phyloP scores from a whole-genome alignment of 805 yeast genomes.

The Candida orba region DNA sequence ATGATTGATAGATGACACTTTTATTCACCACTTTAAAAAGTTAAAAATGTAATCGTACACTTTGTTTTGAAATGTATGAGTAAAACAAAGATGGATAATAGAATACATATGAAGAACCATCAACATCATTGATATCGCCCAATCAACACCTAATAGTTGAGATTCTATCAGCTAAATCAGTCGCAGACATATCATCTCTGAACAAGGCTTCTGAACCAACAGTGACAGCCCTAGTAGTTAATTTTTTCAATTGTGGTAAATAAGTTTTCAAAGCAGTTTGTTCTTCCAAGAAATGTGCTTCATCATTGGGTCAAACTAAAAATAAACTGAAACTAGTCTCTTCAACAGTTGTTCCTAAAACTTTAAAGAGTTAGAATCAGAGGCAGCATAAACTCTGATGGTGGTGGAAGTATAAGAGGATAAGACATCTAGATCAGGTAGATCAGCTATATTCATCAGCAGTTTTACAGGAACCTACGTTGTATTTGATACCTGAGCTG shows the following conservation, averaged over 20 bases:
- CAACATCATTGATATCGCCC: conserved; percentile 58
- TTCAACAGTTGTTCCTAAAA: conserved; percentile 82
- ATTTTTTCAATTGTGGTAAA: conserved; percentile 65
- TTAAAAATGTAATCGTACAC: no score
- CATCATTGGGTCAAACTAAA: conserved; percentile 93
- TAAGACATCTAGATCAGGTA: conserved; percentile 55
- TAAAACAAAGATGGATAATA: no score
- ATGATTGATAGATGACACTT: no score
- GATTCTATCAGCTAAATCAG: conserved; percentile 64
- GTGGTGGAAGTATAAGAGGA: conserved; percentile 51
- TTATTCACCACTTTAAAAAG: no score
- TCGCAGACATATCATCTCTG: conserved; percentile 79
- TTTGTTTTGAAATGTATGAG: no score
- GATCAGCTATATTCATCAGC: conserved; percentile 65
- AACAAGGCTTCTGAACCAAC: conserved; percentile 96
- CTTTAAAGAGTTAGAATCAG: conserved; percentile 89
- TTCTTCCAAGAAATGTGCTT: conserved; percentile 67
- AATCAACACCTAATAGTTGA: conserved; percentile 53
- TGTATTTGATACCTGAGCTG: conserved; percentile 78
- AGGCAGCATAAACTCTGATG: conserved; percentile 83
- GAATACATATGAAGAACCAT: conserved; percentile 75
- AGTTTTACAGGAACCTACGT: conserved; percentile 69
- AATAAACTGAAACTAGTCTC: conserved; percentile 66
- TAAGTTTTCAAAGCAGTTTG: conserved; percentile 59
- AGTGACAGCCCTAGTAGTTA: conserved; percentile 65